Percentiles rank a stretch among this genome's conserved stretches.
These are phyloP conservation scores for Phyllachora maydis DNA, from an alignment of 2,329 filamentous ascomycete species.

Conservation along the genomic window DNA sequence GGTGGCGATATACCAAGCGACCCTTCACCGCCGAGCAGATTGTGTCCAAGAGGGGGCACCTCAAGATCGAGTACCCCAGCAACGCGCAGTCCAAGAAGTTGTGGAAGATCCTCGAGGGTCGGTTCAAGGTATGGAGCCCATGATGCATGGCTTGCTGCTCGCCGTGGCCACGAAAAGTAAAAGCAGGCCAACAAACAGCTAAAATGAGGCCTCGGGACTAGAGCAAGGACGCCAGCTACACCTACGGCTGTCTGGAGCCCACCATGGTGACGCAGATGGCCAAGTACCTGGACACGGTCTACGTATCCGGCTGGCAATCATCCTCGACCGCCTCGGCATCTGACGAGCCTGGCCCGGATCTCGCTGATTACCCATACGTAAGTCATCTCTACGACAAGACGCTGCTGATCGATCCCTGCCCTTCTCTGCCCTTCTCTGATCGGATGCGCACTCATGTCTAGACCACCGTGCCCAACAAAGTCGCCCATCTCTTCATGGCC, in stretches of 20 bases:
- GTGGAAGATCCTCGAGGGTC: slow-evolving; percentile 70
- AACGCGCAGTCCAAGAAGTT: slow-evolving; percentile 84
- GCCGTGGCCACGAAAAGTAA: not conserved
- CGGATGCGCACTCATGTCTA: no score
- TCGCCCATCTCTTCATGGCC: slow-evolving; percentile 91
- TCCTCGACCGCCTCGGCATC: slow-evolving; percentile 89
- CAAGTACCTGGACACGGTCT: slow-evolving; percentile 95
- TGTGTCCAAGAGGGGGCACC: slow-evolving; percentile 78
- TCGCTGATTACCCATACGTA: slow-evolving; percentile 91
- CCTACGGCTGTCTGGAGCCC: slow-evolving; percentile 91
- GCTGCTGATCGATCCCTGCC: no score
- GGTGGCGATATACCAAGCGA: slow-evolving; percentile 85
- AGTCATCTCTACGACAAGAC: slow-evolving; percentile 14
- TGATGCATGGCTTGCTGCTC: no score
- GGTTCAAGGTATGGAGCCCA: slow-evolving; percentile 52
- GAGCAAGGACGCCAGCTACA: slow-evolving; percentile 75
- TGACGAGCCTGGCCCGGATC: slow-evolving; percentile 90
- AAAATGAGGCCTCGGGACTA: slow-evolving; percentile 14
- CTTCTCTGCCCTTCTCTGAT: no score
- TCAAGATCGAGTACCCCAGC: slow-evolving; percentile 83
- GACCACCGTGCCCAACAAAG: slow-evolving; percentile 98
- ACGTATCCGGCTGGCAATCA: slow-evolving; percentile 97
- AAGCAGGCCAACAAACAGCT: not conserved
- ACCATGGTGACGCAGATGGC: slow-evolving; percentile 99
- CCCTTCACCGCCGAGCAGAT: slow-evolving; percentile 95